A percentile compares a stretch with the other conserved stretches of the same genome.
Evolutionary conservation across 192 early-diverging fungal species (phyloP).

Genomic region (Coemansia sp.): DNA sequence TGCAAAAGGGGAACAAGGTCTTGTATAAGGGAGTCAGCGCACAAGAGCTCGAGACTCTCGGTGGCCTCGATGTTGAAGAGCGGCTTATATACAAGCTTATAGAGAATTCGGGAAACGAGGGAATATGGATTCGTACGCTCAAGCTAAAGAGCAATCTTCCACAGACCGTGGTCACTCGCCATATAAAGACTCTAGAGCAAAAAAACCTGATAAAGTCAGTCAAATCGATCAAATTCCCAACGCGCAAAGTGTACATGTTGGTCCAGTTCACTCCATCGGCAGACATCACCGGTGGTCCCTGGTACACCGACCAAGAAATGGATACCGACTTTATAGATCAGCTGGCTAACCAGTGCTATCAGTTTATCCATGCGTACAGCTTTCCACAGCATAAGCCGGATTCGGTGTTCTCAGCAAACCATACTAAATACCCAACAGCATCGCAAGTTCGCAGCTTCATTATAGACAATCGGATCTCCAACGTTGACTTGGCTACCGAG

Average conservation of each 20-base stretch:
- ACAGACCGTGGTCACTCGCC: conserved; percentile 68
- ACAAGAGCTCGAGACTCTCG: conserved; percentile 42
- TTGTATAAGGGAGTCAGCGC: conserved; percentile 29
- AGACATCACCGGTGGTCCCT: conserved; percentile 89
- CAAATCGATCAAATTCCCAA: conserved; percentile 88
- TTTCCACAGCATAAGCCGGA: conserved; percentile 50
- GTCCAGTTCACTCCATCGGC: conserved; percentile 74
- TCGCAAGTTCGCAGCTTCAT: conserved; percentile 70
- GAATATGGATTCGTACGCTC: conserved; percentile 81
- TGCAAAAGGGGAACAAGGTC: conserved; percentile 24
- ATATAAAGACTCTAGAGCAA: conserved; percentile 78
- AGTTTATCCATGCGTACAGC: conserved; percentile 63
- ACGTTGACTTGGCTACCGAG: conserved; percentile 64
- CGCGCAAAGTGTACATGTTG: conserved; percentile 88
- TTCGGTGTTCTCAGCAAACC: conserved; percentile 61
- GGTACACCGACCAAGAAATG: conserved; percentile 90
- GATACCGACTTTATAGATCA: conserved; percentile 88
- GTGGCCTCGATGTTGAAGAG: conserved; percentile 65
- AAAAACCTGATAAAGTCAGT: conserved; percentile 78
- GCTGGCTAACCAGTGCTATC: conserved; percentile 67
- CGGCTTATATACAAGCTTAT: conserved; percentile 79
- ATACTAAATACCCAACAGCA: conserved; percentile 69
- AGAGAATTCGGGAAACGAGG: conserved; percentile 74
- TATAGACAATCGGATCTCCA: conserved; percentile 64
- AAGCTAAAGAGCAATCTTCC: conserved; percentile 78